A percentile compares a stretch with the other conserved stretches of the same genome.
phyloP scores from a whole-genome alignment of 2,329 filamentous ascomycete genomes.

The Purpureocillium lavendulum region DNA sequence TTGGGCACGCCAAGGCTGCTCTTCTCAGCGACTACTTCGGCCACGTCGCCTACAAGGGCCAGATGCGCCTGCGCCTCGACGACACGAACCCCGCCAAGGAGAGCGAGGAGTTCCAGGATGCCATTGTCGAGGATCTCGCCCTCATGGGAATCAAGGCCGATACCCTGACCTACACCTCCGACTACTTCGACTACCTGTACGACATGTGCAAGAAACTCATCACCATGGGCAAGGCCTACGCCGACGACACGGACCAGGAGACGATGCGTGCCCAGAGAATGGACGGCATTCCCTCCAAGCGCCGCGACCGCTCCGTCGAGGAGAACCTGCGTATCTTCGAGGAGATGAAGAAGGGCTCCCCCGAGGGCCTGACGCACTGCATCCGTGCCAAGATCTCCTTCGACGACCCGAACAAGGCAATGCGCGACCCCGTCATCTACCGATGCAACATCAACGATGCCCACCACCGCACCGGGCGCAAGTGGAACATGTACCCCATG shows the following conservation, averaged over 20 bases:
- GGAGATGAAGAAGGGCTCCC: constrained; percentile 83
- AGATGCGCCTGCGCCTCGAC: constrained; percentile 84
- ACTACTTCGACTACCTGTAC: constrained; percentile 92
- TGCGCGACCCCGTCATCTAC: constrained; percentile 96
- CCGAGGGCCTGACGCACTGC: constrained; percentile 76
- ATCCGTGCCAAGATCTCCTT: constrained; percentile 91
- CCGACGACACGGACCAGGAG: constrained; percentile 88
- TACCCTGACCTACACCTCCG: constrained; percentile 78
- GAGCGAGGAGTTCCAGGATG: constrained; percentile 91
- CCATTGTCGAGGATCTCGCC: constrained; percentile 83
- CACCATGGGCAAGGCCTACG: constrained; percentile 80
- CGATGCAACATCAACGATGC: constrained; percentile 64
- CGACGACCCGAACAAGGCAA: constrained; percentile 88
- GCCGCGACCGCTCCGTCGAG: constrained; percentile 70
- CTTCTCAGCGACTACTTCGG: constrained; percentile 95
- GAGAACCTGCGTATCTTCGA: constrained; percentile 82
- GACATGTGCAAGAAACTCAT: constrained; percentile 79
- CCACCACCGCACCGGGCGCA: constrained; percentile 71
- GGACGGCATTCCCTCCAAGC: constrained; percentile 73
- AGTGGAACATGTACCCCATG: constrained; percentile 81
- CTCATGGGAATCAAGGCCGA: constrained; percentile 91
- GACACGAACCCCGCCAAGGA: constrained; percentile 97
- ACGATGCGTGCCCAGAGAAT: constrained; percentile 79
- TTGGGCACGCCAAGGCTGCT: constrained; percentile 90
- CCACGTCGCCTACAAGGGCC: constrained; percentile 86